Conservation (phyloP, 257 asterid species). For the Solanum virginianum region DNA sequence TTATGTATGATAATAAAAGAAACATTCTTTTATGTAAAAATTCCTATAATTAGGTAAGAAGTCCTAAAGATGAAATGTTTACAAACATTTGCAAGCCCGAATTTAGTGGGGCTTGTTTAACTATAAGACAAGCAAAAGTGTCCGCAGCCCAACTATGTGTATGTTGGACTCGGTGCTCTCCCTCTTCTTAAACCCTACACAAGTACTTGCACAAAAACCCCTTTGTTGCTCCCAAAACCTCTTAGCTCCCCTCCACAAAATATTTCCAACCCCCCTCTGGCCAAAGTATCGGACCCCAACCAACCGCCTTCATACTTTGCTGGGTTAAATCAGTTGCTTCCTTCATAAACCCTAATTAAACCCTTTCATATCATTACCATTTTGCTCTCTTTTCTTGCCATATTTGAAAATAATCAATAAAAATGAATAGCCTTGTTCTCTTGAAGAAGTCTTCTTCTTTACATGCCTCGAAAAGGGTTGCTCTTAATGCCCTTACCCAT, state of each 20-base stretch:
- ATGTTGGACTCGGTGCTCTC: neutral
- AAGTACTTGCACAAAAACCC: neutral
- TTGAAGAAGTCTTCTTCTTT: conserved; percentile 33
- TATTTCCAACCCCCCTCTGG: neutral
- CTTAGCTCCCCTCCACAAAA: neutral
- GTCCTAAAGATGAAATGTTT: neutral
- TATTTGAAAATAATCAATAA: neutral
- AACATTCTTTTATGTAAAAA: too few species aligned
- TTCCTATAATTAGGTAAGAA: too few species aligned
- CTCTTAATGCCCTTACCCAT: conserved; percentile 33
- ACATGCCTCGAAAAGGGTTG: conserved; percentile 14
- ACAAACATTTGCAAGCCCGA: neutral
- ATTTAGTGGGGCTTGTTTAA: neutral
- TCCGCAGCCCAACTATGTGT: neutral
- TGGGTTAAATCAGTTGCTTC: neutral
- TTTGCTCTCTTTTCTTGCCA: neutral
- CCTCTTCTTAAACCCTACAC: neutral
- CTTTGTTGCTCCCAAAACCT: neutral
- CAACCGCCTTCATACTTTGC: neutral
- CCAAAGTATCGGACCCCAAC: neutral
- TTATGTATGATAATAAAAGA: too few species aligned
- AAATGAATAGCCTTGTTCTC: conserved; percentile 40
- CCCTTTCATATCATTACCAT: neutral
- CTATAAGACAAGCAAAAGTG: neutral
- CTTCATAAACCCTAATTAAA: conserved; percentile 16